phyloP scores from a whole-genome alignment of 139 green algal genomes.

The Chlorella sp. region DNA sequence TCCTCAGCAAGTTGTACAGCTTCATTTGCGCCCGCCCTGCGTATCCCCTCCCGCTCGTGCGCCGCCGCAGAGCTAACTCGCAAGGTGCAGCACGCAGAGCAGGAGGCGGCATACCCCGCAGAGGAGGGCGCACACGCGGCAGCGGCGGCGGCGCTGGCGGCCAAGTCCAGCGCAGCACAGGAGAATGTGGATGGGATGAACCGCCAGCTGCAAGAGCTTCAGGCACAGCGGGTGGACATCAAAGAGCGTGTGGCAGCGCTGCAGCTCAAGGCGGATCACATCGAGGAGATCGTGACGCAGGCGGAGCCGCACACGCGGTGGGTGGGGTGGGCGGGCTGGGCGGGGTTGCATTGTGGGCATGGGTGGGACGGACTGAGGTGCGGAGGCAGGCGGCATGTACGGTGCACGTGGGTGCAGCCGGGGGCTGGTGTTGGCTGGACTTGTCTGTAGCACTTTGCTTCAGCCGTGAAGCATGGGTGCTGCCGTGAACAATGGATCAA shows the following conservation, averaged over 20 bases:
- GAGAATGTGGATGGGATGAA: slow-evolving; percentile 33
- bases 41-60: too few relatives aligned
- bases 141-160: slow-evolving; percentile 3
- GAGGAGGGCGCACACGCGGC: slow-evolving; percentile 36
- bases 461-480: too few relatives aligned
- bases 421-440: neutral
- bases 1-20: too few relatives aligned
- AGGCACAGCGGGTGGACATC: slow-evolving; percentile 17
- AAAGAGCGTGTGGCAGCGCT: slow-evolving; percentile 19
- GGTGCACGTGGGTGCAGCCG: neutral
- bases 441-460: too few relatives aligned
- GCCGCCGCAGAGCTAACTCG: slow-evolving; percentile 26
- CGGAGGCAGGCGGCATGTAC: neutral
- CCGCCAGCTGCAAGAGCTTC: slow-evolving; percentile 30
- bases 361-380: neutral
- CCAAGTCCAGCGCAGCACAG: neutral
- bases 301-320: slow-evolving; percentile 41
- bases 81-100: neutral
- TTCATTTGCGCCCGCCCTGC: too few relatives aligned
- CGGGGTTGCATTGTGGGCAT: too few relatives aligned
- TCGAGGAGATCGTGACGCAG: slow-evolving; percentile 38
- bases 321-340: neutral
- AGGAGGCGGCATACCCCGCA: slow-evolving; percentile 32
- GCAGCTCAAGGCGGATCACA: slow-evolving; percentile 12
- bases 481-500: too few relatives aligned